Conservation (phyloP, 495 filamentous ascomycete genomes). For the Glutinoglossum americanum region DNA sequence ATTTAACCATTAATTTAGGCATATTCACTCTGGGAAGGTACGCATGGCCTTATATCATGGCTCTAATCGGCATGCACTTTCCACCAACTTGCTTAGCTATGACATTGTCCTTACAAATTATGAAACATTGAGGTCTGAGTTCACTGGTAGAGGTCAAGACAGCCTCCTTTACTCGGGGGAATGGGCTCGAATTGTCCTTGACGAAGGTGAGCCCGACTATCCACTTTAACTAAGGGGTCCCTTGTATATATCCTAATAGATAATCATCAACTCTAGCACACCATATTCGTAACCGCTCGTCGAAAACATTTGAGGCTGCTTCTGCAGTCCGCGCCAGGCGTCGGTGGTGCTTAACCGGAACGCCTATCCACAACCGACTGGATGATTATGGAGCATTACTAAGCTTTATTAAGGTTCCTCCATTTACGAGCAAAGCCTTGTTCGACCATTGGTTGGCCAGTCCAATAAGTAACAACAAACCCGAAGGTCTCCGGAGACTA, state of each 20-base stretch:
- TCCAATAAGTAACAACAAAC: slow-evolving; percentile 7
- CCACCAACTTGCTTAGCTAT: neutral
- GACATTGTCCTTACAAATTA: slow-evolving; percentile 4
- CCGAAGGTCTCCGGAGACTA: slow-evolving; percentile 7
- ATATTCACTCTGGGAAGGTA: slow-evolving; percentile 7
- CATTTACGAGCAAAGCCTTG: neutral
- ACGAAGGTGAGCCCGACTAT: slow-evolving; percentile 4
- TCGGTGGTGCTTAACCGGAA: slow-evolving; percentile 4
- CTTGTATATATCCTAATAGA: neutral
- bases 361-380: neutral
- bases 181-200: slow-evolving; percentile 4
- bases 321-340: neutral
- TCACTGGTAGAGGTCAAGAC: neutral
- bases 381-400: slow-evolving; percentile 3
- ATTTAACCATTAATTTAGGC: slow-evolving; percentile 4
- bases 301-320: slow-evolving; percentile 2
- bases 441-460: slow-evolving; percentile 7
- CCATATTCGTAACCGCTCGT: slow-evolving; percentile 6
- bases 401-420: neutral
- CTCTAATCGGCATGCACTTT: slow-evolving; percentile 1
- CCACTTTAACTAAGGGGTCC: neutral
- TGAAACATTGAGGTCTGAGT: slow-evolving; percentile 9
- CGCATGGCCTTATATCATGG: slow-evolving; percentile 7
- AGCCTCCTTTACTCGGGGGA: slow-evolving; percentile 6
- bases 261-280: neutral